Conservation (phyloP, 2,329 filamentous ascomycete genomes). For the Fusarium cicatricum region DNA sequence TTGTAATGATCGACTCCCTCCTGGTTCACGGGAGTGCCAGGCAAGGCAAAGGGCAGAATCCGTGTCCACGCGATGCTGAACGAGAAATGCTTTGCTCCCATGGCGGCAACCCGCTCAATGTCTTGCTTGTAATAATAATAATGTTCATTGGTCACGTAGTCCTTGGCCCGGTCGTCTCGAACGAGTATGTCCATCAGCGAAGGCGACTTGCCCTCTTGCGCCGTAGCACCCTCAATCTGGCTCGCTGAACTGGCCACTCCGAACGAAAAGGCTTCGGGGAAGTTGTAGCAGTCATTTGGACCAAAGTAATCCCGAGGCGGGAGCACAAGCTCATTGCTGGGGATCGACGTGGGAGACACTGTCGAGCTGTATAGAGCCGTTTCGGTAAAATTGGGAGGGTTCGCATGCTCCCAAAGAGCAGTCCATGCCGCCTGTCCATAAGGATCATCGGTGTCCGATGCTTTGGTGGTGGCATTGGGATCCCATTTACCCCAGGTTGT, state of each 20-base stretch:
- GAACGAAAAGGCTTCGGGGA: constrained; percentile 57
- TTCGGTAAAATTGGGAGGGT: constrained; percentile 47
- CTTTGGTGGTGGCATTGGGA: constrained; percentile 40
- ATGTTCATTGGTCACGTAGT: constrained; percentile 56
- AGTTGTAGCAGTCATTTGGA: constrained; percentile 57
- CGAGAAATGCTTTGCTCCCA: constrained; percentile 61
- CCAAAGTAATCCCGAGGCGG: constrained; percentile 62
- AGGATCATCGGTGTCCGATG: constrained; percentile 41
- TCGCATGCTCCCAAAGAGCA: constrained; percentile 45
- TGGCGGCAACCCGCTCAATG: constrained; percentile 59
- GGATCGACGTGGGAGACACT: constrained; percentile 62
- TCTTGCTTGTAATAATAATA: constrained; percentile 66
- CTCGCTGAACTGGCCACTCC: constrained; percentile 59
- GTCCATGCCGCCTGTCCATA: constrained; percentile 46
- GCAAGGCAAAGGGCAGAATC: constrained; percentile 60
- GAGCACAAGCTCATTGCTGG: constrained; percentile 61
- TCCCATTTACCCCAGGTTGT: constrained; percentile 49
- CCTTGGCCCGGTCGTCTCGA: constrained; percentile 36
- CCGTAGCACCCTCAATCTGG: constrained; percentile 56
- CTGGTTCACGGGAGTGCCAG: constrained; percentile 60
- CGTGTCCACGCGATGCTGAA: constrained; percentile 62
- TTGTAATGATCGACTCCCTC: constrained; percentile 62
- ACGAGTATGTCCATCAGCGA: constrained; percentile 54
- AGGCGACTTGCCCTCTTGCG: constrained; percentile 54
- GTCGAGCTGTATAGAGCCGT: constrained; percentile 53